Evolutionary conservation across 306 rosid genomes (phyloP), one percentile per base, ranked within the genome.

Genomic region (Pterocarpus macrocarpus): DNA sequence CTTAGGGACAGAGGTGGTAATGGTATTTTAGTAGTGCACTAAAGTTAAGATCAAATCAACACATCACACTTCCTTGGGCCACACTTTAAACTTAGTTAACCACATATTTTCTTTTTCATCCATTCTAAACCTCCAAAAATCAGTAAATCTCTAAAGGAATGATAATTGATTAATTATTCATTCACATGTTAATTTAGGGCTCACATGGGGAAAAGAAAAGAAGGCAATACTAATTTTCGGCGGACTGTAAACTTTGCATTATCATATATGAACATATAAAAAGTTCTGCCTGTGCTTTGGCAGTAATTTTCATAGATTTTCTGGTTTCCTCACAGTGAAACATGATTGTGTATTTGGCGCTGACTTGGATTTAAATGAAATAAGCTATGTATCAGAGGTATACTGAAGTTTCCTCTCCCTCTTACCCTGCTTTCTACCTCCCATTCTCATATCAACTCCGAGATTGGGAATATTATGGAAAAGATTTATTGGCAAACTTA

Each of bases 301-400:
- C 50, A 50, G 41, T 57, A 71, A 73, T 75, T 59, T 72, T 75
- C 56, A 53, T 80, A 73, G 36, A 50, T 75, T 81, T 77, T 80
- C 58, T 76, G 39, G 35, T 75, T 77, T 79, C 72, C 59, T 52
- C 83, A 85, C 89, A 95, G 99, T 95, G 88, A 95, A 95, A 87
- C 94, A 87, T 85, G 99, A 95, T 64, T 95, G 99, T 82, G 93
- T 95, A 49, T 95, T 95, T 85, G 99, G 99, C 16, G 92, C 83
- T 49, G 99, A 95, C 90, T 87, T 95, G 85, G 99, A 95, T 78
- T 33, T 93, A 57, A 77, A 53, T 56, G 98, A 95, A 88, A 90
- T 95, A 88, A 86, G 65, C 71, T 64, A 78, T 84, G 97, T 95
- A 50, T 93, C 98, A 7, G 89, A 90, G 89, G 98, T 95, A 86